These are phyloP conservation scores for Chlorencoelia australis DNA, from an alignment of 2,329 filamentous ascomycete genomes.

Conservation along the genomic window DNA sequence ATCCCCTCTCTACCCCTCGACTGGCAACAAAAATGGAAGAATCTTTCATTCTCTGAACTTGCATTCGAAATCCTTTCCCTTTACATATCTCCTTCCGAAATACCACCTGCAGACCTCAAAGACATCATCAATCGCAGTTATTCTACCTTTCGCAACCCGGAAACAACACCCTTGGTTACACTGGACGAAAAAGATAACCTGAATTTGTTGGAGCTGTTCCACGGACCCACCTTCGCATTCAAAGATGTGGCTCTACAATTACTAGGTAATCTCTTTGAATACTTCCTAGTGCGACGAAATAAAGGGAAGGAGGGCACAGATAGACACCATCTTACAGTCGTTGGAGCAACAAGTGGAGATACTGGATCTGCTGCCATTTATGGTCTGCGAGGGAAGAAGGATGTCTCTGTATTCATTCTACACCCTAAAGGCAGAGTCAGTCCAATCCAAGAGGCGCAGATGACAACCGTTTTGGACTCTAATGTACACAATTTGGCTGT, in stretches of 20 bases:
- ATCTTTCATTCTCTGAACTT: conserved; percentile 70
- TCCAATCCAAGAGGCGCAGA: conserved; percentile 90
- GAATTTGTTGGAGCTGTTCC: conserved; percentile 87
- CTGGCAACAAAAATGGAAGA: conserved; percentile 63
- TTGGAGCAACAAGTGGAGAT: conserved; percentile 79
- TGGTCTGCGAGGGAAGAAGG: conserved; percentile 87
- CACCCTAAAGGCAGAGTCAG: conserved; percentile 85
- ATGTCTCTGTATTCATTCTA: conserved; percentile 92
- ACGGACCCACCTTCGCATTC: conserved; percentile 91
- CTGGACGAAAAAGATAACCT: conserved; percentile 63
- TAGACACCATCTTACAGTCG: conserved; percentile 70
- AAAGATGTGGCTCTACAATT: conserved; percentile 93
- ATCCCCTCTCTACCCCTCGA: conserved; percentile 55
- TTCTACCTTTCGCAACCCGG: conserved; percentile 71
- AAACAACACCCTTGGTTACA: conserved; percentile 72
- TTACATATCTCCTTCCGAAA: conserved; percentile 77
- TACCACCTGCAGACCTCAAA: conserved; percentile 69
- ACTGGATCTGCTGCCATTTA: conserved; percentile 96
- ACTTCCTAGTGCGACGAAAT: conserved; percentile 69
- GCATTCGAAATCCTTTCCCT: conserved; percentile 78
- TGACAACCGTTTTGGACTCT: conserved; percentile 83
- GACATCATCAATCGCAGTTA: conserved; percentile 79
- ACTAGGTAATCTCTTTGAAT: conserved; percentile 91
- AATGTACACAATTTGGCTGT: conserved; percentile 93
- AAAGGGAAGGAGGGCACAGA: conserved; percentile 51